Conservation (phyloP, 1,284 basidiomycete genomes). For the Peniophora sp. region DNA sequence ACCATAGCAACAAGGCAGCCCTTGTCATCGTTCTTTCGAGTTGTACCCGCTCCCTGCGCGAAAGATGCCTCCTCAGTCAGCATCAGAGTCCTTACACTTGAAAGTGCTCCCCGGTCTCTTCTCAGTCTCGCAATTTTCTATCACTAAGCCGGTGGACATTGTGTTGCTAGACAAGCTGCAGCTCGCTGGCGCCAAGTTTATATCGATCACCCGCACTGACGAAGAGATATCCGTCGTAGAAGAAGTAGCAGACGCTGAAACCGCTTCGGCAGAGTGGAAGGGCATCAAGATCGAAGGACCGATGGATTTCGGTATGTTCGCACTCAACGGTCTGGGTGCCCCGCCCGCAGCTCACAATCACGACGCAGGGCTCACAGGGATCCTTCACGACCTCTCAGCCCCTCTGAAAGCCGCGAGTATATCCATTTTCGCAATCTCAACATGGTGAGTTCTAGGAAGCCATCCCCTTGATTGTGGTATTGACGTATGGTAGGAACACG, state of each 20-base stretch:
- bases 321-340: not conserved
- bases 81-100: slow-evolving; percentile 35
- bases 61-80: not conserved
- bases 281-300: slow-evolving; percentile 59
- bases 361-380: slow-evolving; percentile 44
- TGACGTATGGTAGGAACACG: slow-evolving; percentile 39
- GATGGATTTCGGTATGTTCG: slow-evolving; percentile 51
- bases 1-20: no score
- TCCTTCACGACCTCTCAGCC: slow-evolving; percentile 46
- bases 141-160: slow-evolving; percentile 18
- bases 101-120: slow-evolving; percentile 46
- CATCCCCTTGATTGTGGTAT: no score
- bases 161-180: slow-evolving; percentile 8
- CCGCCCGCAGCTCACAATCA: not conserved
- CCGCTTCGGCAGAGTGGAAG: slow-evolving; percentile 37
- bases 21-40: no score
- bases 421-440: slow-evolving; percentile 58
- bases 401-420: slow-evolving; percentile 49
- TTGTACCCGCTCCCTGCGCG: not conserved
- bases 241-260: slow-evolving; percentile 22
- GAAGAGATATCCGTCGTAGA: slow-evolving; percentile 58
- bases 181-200: slow-evolving; percentile 22
- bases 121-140: slow-evolving; percentile 46
- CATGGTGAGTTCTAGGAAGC: slow-evolving; percentile 48
- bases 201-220: slow-evolving; percentile 50